Evolutionary conservation across 257 asterid genomes (phyloP).

Genomic region (Capsicum rhomboideum): DNA sequence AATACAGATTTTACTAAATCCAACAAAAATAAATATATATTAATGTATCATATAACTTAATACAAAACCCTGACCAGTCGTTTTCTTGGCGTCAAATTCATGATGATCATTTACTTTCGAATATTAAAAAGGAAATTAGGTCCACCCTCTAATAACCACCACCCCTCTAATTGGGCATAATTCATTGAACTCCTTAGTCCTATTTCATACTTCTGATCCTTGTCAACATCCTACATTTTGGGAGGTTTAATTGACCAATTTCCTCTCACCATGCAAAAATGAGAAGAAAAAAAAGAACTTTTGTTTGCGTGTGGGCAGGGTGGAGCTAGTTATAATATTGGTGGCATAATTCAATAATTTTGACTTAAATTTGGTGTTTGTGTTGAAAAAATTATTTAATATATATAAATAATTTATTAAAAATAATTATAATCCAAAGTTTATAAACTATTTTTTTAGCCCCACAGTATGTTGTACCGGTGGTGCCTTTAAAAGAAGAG

Average conservation of each 20-base stretch:
- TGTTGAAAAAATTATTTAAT: background rate
- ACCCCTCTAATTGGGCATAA: background rate
- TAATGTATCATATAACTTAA: no score
- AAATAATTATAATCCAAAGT: background rate
- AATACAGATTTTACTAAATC: no score
- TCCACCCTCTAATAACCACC: background rate
- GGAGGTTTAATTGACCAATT: conserved; percentile 12
- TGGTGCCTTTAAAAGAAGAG: background rate
- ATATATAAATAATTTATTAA: background rate
- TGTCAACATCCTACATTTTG: conserved; percentile 15
- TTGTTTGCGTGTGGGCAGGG: background rate
- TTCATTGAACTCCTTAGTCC: background rate
- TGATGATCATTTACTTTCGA: background rate
- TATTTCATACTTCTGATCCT: background rate
- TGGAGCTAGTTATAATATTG: background rate
- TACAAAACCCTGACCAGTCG: background rate
- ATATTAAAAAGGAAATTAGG: background rate
- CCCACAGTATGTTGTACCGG: background rate
- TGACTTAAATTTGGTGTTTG: background rate
- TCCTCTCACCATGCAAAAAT: background rate
- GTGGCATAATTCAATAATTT: background rate
- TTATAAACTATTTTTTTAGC: no score
- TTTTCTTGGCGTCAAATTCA: background rate
- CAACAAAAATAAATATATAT: no score
- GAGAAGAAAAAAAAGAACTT: background rate